These are phyloP conservation scores for Trichoderma sp. DNA, from an alignment of 2,329 filamentous ascomycete genomes.

Conservation along the genomic window DNA sequence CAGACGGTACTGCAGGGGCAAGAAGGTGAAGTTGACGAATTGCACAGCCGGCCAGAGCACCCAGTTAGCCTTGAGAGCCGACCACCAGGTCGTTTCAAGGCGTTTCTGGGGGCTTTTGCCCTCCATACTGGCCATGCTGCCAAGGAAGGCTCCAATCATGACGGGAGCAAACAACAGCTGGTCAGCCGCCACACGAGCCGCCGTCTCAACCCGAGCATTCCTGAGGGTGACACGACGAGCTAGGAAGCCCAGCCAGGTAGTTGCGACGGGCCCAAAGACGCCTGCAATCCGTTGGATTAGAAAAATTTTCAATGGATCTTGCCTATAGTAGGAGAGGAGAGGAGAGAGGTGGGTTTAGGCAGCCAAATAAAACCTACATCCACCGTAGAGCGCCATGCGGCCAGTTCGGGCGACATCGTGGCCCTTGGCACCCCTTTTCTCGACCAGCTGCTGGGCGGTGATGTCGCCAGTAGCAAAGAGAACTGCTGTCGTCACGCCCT, in stretches of 20 bases:
- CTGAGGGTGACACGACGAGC: slow-evolving; percentile 63
- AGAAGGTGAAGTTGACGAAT: slow-evolving; percentile 79
- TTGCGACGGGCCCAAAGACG: slow-evolving; percentile 84
- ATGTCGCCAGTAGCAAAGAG: slow-evolving; percentile 91
- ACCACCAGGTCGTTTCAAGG: slow-evolving; percentile 65
- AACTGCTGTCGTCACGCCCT: slow-evolving; percentile 84
- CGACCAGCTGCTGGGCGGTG: slow-evolving; percentile 86
- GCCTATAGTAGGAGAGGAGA: background rate
- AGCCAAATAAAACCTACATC: slow-evolving; percentile 50
- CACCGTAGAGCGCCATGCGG: slow-evolving; percentile 78
- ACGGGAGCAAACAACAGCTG: slow-evolving; percentile 81
- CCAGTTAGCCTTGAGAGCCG: slow-evolving; percentile 78
- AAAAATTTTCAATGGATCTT: slow-evolving; percentile 1
- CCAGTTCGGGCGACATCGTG: slow-evolving; percentile 72
- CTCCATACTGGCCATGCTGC: slow-evolving; percentile 80
- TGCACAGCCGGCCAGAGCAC: slow-evolving; percentile 86
- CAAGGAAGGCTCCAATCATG: slow-evolving; percentile 78
- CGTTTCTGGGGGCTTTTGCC: slow-evolving; percentile 61
- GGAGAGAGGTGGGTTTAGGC: background rate
- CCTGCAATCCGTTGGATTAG: slow-evolving; percentile 39
- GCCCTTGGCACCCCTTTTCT: slow-evolving; percentile 71
- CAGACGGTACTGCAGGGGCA: slow-evolving; percentile 79
- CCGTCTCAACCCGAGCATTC: slow-evolving; percentile 65
- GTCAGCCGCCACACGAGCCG: slow-evolving; percentile 75
- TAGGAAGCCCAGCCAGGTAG: slow-evolving; percentile 81